phyloP scores from a whole-genome alignment of 306 rosid genomes.

The Trifolium dubium region DNA sequence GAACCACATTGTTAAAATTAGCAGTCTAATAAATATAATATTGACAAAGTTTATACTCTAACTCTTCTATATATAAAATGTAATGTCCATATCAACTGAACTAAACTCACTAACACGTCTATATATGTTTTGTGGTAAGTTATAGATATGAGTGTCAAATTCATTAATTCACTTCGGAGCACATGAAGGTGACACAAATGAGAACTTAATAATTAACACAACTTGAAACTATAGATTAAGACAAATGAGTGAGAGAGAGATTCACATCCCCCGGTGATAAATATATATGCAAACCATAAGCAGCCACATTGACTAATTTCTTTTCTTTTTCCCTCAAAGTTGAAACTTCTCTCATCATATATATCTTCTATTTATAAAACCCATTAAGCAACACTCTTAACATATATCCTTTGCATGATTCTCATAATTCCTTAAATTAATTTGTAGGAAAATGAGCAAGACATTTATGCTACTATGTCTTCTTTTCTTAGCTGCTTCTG shows the following conservation, averaged over 20 bases:
- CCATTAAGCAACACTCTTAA: not conserved
- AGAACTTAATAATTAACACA: not conserved
- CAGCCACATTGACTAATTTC: not conserved
- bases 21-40: no score
- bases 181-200: not conserved
- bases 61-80: no score
- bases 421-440: not conserved
- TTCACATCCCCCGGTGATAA: not conserved
- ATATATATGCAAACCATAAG: no score
- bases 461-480: constrained; percentile 29
- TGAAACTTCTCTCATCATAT: not conserved
- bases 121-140: no score
- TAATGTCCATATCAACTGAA: no score
- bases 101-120: no score
- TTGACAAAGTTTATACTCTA: no score
- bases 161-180: not conserved
- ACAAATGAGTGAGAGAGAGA: not conserved
- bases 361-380: not conserved
- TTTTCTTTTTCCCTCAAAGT: not conserved
- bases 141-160: not conserved
- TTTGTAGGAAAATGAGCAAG: constrained; percentile 24
- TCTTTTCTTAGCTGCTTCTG: constrained; percentile 27
- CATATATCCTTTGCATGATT: not conserved
- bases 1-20: no score
- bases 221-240: not conserved